Evolutionary conservation across 441 rosid genomes (phyloP).

Genomic region (Jatropha podagrica): DNA sequence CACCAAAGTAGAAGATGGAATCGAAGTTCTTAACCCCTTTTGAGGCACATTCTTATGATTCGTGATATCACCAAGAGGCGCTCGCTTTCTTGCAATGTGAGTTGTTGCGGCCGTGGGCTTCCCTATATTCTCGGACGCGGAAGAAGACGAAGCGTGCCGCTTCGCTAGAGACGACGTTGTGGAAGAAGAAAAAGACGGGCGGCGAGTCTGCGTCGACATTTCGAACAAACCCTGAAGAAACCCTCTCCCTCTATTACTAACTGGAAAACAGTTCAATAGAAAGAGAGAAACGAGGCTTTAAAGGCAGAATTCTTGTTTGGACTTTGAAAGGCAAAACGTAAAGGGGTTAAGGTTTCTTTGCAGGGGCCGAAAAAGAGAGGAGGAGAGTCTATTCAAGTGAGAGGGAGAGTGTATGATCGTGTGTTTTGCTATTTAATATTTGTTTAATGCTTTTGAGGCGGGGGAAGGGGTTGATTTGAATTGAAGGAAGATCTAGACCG

Average conservation of each 20-base stretch:
- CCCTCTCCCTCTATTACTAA: neutral
- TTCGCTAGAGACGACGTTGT: constrained; percentile 79
- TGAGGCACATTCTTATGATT: constrained; percentile 51
- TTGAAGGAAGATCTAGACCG: constrained; percentile 44
- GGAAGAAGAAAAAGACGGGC: constrained; percentile 75
- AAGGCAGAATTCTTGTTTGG: constrained; percentile 3
- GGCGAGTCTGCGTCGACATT: constrained; percentile 68
- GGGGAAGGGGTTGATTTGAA: constrained; percentile 41
- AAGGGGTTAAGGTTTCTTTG: neutral
- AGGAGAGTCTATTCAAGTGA: constrained; percentile 12
- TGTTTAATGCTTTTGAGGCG: constrained; percentile 35
- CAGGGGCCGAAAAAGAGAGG: neutral
- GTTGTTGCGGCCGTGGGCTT: constrained; percentile 30
- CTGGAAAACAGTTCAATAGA: neutral
- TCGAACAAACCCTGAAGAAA: neutral
- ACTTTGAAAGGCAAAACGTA: constrained; percentile 13
- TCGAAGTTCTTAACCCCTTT: constrained; percentile 35
- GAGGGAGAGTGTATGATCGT: constrained; percentile 12
- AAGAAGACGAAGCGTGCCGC: constrained; percentile 47
- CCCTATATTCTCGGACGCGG: constrained; percentile 35
- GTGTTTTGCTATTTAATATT: constrained; percentile 26
- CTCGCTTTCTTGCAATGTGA: constrained; percentile 64
- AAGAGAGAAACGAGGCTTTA: neutral
- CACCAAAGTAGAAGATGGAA: constrained; percentile 50
- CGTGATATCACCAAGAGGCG: constrained; percentile 76